Conservation (phyloP, 1,284 basidiomycete genomes). For the Xerocomus cyaneibrunnescens region DNA sequence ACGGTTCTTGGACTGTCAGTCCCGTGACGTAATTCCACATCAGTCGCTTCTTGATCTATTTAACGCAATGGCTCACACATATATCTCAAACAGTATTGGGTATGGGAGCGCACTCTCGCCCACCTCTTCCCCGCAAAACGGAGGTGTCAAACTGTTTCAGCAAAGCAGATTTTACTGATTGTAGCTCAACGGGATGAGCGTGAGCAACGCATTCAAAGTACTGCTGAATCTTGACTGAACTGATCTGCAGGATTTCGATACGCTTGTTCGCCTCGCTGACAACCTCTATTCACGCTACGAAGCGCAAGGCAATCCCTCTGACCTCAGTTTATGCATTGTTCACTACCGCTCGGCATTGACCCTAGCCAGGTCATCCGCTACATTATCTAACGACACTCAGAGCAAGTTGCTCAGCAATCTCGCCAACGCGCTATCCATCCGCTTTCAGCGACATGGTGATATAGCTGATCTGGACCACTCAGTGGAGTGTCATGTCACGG, state of each 20-base stretch:
- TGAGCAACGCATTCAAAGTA: slow-evolving; percentile 7
- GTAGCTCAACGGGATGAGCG: slow-evolving; percentile 17
- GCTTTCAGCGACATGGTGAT: slow-evolving; percentile 31
- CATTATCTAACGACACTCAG: slow-evolving; percentile 18
- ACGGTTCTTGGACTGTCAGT: slow-evolving; percentile 4
- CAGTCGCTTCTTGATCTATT: slow-evolving; percentile 6
- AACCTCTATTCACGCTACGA: slow-evolving; percentile 25
- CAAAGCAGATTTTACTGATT: background rate
- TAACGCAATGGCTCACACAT: slow-evolving; percentile 13
- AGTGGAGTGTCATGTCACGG: slow-evolving; percentile 29
- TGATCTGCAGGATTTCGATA: slow-evolving; percentile 23
- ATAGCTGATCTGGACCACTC: slow-evolving; percentile 36
- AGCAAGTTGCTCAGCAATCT: slow-evolving; percentile 34
- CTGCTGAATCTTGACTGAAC: background rate
- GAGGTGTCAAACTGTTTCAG: background rate
- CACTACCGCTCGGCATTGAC: slow-evolving; percentile 30
- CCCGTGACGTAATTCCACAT: slow-evolving; percentile 16
- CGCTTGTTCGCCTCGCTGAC: slow-evolving; percentile 30
- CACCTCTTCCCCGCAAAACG: slow-evolving; percentile 2
- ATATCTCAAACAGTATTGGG: slow-evolving; percentile 12
- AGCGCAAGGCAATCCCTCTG: slow-evolving; percentile 17
- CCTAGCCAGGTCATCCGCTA: slow-evolving; percentile 18
- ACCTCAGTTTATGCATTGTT: slow-evolving; percentile 30
- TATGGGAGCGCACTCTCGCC: slow-evolving; percentile 5
- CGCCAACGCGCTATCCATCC: slow-evolving; percentile 31